Evolutionary conservation across 1,139 yeast genomes (phyloP), one percentile per base, ranked within the genome.

Genomic region (Geotrichum reessii): DNA sequence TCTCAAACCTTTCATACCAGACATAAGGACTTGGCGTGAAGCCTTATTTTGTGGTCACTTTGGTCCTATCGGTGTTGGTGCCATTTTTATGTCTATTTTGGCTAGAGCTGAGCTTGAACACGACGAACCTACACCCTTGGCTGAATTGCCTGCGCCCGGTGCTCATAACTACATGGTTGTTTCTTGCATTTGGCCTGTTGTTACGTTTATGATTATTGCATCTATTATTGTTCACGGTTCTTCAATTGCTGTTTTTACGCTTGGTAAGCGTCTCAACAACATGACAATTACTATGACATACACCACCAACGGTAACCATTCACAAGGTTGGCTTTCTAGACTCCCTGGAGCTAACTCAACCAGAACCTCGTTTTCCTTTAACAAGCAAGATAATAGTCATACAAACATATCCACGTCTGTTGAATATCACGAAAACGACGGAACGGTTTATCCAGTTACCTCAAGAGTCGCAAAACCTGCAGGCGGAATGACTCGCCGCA

Each of bases 51-150:
- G 96, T 72, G 98, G 98, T 24, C 98, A 93, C 75, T 93, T 93
- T 72, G 99, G 99, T 52, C 99, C 99, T 9, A 90, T 93, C 70
- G 99, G 99, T 58, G 99, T 93, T 11, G 98, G 98, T 63, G 98
- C 98, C 0, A 82, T 93, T 22, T 93, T 89, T 74, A 96, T 96
- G 22, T 85, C 92, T 14, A 86, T 93, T 61, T 76, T 92, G 65
- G 93, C 97, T 1, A 81, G 95, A 64, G 82, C 84, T 19, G 93
- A 88, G 64, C 77, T 93, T 52, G 96, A 90, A 68, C 78, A 82
- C 12, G 78, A 76, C 1, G 84, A 81, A 53, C 84, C 84, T 22
- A 86, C 92, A 0, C 88, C 89, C 0, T 72, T 86, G 44, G 75
- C 74, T 14, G 70, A 74, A 0, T 66, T 86, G 19, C 95, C 96